Conservation (phyloP, 2,329 filamentous ascomycete genomes). For the Epichloe sp. region DNA sequence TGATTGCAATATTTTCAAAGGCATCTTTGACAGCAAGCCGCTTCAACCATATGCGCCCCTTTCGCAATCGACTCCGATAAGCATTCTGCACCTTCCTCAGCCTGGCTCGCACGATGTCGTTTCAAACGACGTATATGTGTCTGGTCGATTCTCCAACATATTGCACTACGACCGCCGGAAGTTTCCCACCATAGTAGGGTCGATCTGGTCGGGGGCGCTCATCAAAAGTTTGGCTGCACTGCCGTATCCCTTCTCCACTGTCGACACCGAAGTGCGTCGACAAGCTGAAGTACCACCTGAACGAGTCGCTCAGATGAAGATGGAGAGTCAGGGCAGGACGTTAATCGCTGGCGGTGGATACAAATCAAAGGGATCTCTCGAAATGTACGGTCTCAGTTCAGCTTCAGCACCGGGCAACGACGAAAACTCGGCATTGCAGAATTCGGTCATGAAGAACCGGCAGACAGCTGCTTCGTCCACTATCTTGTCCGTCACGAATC, state of each 20-base stretch:
- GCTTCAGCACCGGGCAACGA: slow-evolving; percentile 13
- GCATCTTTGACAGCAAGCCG: slow-evolving; percentile 38
- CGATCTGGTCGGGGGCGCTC: slow-evolving; percentile 72
- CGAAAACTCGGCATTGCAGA: slow-evolving; percentile 19
- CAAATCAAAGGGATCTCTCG: slow-evolving; percentile 79
- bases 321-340: slow-evolving; percentile 42
- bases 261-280: slow-evolving; percentile 45
- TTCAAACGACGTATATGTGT: slow-evolving; percentile 74
- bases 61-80: slow-evolving; percentile 68
- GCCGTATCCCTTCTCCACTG: slow-evolving; percentile 52
- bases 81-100: slow-evolving; percentile 63
- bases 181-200: slow-evolving; percentile 64
- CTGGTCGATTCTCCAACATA: slow-evolving; percentile 78
- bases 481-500: slow-evolving; percentile 65
- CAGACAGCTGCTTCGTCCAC: slow-evolving; percentile 73
- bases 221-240: slow-evolving; percentile 61
- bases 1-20: slow-evolving; percentile 18
- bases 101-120: slow-evolving; percentile 38
- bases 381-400: slow-evolving; percentile 57
- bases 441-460: slow-evolving; percentile 57
- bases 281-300: slow-evolving; percentile 41
- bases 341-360: slow-evolving; percentile 80
- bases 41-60: slow-evolving; percentile 54
- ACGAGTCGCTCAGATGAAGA: slow-evolving; percentile 40
- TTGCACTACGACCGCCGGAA: slow-evolving; percentile 79